A percentile compares a stretch with the other conserved stretches of the same genome.
These are phyloP conservation scores for Candida sanyiensis DNA, from an alignment of 805 yeast genomes.

Conservation along the genomic window DNA sequence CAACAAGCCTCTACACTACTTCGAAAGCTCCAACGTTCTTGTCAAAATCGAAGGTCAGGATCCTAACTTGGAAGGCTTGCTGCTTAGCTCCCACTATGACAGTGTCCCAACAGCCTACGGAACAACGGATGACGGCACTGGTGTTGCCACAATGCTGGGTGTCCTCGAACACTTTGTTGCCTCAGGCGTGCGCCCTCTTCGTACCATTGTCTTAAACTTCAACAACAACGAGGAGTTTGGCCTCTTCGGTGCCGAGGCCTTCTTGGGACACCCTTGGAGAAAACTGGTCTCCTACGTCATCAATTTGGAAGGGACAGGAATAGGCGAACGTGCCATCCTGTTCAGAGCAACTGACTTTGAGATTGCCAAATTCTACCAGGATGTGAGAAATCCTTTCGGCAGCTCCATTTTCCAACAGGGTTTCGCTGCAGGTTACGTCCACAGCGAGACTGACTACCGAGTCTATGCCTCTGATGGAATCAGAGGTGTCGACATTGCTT, in stretches of 20 bases:
- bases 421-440: slow-evolving; percentile 62
- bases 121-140: slow-evolving; percentile 90
- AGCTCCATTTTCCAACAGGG: slow-evolving; percentile 81
- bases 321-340: slow-evolving; percentile 69
- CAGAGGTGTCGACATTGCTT: slow-evolving; percentile 87
- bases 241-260: slow-evolving; percentile 71
- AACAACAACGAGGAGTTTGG: slow-evolving; percentile 91
- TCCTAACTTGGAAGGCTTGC: slow-evolving; percentile 53
- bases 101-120: slow-evolving; percentile 85
- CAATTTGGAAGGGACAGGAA: slow-evolving; percentile 89
- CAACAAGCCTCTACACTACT: slow-evolving; percentile 54
- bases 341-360: slow-evolving; percentile 82
- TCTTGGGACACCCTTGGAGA: slow-evolving; percentile 69
- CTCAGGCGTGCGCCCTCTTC: slow-evolving; percentile 45
- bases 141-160: slow-evolving; percentile 76
- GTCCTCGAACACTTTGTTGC: slow-evolving; percentile 45
- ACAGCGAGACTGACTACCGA: slow-evolving; percentile 81
- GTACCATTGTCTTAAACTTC: slow-evolving; percentile 77
- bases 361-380: slow-evolving; percentile 50
- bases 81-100: slow-evolving; percentile 84
- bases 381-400: slow-evolving; percentile 66
- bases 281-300: slow-evolving; percentile 55
- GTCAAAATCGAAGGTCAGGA: slow-evolving; percentile 68
- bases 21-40: slow-evolving; percentile 75
- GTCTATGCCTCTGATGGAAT: slow-evolving; percentile 62